Percentiles rank a stretch among this genome's conserved stretches.
These are phyloP conservation scores for Trifolium repens DNA, from an alignment of 306 rosid genomes.

Conservation along the genomic window DNA sequence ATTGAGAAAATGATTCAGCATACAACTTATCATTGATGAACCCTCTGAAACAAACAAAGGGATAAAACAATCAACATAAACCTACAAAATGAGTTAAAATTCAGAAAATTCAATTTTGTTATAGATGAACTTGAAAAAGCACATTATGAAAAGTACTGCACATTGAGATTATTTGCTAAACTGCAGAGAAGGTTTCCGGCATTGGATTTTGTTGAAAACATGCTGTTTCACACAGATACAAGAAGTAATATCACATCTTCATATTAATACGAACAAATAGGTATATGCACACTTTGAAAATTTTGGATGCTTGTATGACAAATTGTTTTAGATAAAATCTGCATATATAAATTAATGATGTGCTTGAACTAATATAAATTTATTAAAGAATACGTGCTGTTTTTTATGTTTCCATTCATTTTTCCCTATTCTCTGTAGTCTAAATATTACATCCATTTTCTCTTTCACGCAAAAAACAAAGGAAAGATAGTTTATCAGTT, in stretches of 20 bases:
- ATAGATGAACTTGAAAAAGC: slow-evolving; percentile 22
- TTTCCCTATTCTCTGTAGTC: not conserved
- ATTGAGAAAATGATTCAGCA: slow-evolving; percentile 66
- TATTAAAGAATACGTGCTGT: not conserved
- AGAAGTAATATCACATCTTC: not conserved
- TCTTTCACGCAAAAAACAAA: not conserved
- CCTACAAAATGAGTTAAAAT: slow-evolving; percentile 19
- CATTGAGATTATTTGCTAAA: not conserved
- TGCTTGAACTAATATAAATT: slow-evolving; percentile 4
- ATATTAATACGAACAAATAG: slow-evolving; percentile 1
- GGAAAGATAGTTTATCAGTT: not conserved
- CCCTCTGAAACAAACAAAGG: slow-evolving; percentile 62
- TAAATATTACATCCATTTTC: not conserved
- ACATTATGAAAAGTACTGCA: slow-evolving; percentile 14
- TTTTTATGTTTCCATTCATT: not conserved
- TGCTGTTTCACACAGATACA: slow-evolving; percentile 2
- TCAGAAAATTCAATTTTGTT: slow-evolving; percentile 4
- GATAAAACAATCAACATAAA: slow-evolving; percentile 13
- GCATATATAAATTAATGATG: slow-evolving; percentile 25
- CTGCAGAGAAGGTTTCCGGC: slow-evolving; percentile 6
- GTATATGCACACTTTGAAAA: not conserved
- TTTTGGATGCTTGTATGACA: slow-evolving; percentile 1
- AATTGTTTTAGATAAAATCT: slow-evolving; percentile 7
- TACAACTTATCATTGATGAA: slow-evolving; percentile 66
- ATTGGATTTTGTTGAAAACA: slow-evolving; percentile 15